Conservation (phyloP, 176 grass and related monocot species). For the Paspalum vaginatum region DNA sequence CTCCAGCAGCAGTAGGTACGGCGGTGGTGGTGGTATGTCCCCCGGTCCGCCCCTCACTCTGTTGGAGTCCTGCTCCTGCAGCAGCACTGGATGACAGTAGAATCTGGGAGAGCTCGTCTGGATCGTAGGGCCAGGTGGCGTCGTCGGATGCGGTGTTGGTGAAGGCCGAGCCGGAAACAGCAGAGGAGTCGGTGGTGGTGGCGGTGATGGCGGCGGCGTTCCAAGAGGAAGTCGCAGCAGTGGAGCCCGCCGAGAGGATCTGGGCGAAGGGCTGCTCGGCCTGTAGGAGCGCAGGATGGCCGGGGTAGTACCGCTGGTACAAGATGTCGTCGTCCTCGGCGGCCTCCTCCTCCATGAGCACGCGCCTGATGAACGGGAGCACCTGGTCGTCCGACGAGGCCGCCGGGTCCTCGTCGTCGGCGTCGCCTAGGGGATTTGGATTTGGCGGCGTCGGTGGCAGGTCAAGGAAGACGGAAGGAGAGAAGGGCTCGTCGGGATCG, state of each 20-base stretch:
- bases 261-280: neutral
- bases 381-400: neutral
- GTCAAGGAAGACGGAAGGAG: neutral
- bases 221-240: too few species aligned
- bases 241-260: neutral
- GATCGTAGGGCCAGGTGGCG: constrained; percentile 43
- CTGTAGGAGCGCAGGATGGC: too few species aligned
- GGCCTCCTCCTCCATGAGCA: too few species aligned
- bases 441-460: neutral
- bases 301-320: too few species aligned
- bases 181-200: neutral
- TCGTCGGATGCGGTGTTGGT: neutral
- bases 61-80: too few species aligned
- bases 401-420: neutral
- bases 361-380: too few species aligned
- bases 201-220: too few species aligned
- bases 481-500: neutral
- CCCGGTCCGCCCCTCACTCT: neutral
- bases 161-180: too few species aligned
- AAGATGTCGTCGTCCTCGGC: too few species aligned
- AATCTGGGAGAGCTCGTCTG: constrained; percentile 34
- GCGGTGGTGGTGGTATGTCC: too few species aligned
- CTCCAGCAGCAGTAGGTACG: neutral
- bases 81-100: neutral
- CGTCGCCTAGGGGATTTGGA: neutral